These are phyloP conservation scores for Colletotrichum sp. DNA, from an alignment of 2,329 filamentous ascomycete genomes.

Conservation along the genomic window DNA sequence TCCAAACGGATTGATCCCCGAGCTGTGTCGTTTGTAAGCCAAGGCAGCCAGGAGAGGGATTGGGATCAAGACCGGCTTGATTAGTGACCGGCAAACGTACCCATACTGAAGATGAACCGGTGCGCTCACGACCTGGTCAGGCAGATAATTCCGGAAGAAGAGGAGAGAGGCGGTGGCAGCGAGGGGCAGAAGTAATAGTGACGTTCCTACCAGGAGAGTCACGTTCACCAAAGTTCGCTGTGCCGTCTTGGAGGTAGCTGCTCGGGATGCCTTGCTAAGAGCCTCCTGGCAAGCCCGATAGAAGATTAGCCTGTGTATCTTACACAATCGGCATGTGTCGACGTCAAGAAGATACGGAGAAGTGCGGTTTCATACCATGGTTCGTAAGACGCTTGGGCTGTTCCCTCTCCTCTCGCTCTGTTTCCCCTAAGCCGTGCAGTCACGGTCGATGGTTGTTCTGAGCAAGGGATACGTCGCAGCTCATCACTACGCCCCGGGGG, in stretches of 20 bases:
- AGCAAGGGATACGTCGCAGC: background rate
- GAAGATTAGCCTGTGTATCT: background rate
- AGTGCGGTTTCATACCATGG: background rate
- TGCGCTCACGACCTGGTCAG: constrained; percentile 55
- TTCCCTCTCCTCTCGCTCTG: background rate
- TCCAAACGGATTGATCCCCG: constrained; percentile 58
- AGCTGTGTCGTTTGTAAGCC: constrained; percentile 32
- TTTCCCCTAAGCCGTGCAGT: background rate
- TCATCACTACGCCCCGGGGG: background rate
- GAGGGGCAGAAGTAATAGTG: constrained; percentile 49
- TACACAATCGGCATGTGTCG: background rate
- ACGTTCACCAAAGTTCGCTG: constrained; percentile 54
- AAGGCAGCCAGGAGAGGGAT: background rate
- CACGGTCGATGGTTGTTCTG: background rate
- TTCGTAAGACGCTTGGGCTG: background rate
- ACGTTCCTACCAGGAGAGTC: constrained; percentile 46
- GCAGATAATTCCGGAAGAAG: constrained; percentile 63
- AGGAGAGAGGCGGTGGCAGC: constrained; percentile 54
- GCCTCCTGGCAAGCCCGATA: background rate
- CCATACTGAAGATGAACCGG: constrained; percentile 65
- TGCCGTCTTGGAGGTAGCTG: constrained; percentile 55
- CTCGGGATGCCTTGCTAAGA: constrained; percentile 30
- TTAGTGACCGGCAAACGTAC: constrained; percentile 36
- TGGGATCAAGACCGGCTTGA: background rate
- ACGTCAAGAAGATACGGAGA: background rate